Evolutionary conservation across 495 filamentous ascomycete genomes (phyloP), one percentile per base, ranked within the genome.

Genomic region (Articulospora tetracladia): DNA sequence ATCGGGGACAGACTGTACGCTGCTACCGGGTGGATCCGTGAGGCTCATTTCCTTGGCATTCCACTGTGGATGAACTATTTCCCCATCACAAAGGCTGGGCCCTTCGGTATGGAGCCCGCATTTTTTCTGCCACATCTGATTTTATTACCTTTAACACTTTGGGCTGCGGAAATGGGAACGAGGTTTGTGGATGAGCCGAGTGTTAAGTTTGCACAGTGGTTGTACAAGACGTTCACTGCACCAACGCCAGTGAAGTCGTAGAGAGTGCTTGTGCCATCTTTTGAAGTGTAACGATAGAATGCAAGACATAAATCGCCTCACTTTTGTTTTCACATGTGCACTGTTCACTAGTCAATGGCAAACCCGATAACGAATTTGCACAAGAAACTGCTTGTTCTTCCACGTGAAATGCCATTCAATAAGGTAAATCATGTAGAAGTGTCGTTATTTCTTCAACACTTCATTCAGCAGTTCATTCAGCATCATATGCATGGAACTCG

Each of bases 51-150:
- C 6, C 26, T 8, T 1, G 68, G 79, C 58, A 61, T 61, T 0
- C 72, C 80, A 13, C 76, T 67, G 51, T 68, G 65, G 30, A 52
- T 58, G 1, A 55, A 66, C 30, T 12, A 28, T 0, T 60, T 63
- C 22, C 64, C 64, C 11, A 30, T 66, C 12, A 46, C 60, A 8
- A 62, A 63, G 34, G 25, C 15, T 1, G 82, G 83, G 0, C 79
- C 80, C 1, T 59, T 83, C 49, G 82, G 83, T 0, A 60, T 85
- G 27, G 83, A 87, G 63, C n/a, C 78, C n/a, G 73, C 69, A 15
- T 85, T 82, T 63, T 69, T 83, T n/a, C 36, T 72, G n/a, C 76
- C 81, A 8, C 78, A 87, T 39, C 26, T 85, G 32, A 71, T 87
- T 32, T 55, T 85, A 2, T 64, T 86, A 48, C 82, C 83, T 1